Base-by-base conservation (phyloP, 2,329 filamentous ascomycete genomes). In the Myrmaecium sp. region DNA sequence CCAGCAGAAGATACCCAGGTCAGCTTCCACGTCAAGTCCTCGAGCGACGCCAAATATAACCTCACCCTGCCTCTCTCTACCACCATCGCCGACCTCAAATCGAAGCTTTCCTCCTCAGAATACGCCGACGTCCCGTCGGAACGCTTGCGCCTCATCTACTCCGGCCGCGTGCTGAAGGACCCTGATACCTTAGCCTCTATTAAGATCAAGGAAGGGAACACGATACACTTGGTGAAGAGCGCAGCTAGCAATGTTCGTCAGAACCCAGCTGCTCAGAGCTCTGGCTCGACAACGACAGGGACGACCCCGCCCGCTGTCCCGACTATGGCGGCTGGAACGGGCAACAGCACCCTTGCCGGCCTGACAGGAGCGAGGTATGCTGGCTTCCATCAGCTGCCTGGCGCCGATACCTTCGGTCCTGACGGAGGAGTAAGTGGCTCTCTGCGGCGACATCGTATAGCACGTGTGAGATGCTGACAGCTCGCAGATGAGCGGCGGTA, bases 1-100 rank as follows among this genome's bases (percentile, higher is more conserved):
- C 49, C 59, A n/a, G 51, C 60, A 30, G 65, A 70, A 42, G 80
- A 84, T 46, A 59, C 74, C 44, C 74, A 84, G 43, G 60, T 98
- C 58, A 92, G 80, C 52, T 95, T 98, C 69, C 89, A 83, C 59
- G 75, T 98, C 56, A 98, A 95, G 63, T 80, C 81, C n/a, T 84
- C 82, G n/a, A 77, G 74, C 42, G 84, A 94, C 48, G 73, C 69
- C 49, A 82, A 78, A 52, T 84, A 82, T 47, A 74, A 69, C 27
- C 62, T 98, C 48, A 91, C 82, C 30, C 74, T 95, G 46, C 56
- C 77, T 31, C 66, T 77, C 37, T 68, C 70, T 18, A 80, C 76
- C 25, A 78, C 76, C 5, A 76, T 95, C 22, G 64, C 69, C 30
- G 83, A 94, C 34, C 68, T 98, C 41, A 98, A 98, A 66, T 69